A percentile compares a stretch with the other conserved stretches of the same genome.
phyloP scores from a whole-genome alignment of 1,284 basidiomycete species.

The Ganoderma leucocontextum region DNA sequence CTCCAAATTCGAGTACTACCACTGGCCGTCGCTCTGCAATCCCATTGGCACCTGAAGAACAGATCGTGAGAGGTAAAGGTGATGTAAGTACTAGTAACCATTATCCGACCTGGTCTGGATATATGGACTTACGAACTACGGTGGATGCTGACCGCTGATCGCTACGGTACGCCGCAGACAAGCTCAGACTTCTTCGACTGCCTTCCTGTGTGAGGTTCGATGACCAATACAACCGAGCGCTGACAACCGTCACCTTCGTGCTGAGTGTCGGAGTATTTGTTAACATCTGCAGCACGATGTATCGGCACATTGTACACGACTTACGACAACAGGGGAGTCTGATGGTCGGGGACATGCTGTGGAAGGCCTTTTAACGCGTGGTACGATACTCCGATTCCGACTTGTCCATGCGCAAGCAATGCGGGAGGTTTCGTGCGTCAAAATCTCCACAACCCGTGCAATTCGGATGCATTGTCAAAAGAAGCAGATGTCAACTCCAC shows the following conservation, averaged over 20 bases:
- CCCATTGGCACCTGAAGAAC: background rate
- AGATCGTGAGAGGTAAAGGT: background rate
- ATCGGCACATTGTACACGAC: slow-evolving; percentile 3
- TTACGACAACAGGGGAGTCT: background rate
- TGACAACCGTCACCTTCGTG: too few species aligned
- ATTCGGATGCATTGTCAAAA: background rate
- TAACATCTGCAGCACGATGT: background rate
- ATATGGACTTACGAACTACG: background rate
- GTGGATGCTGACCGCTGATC: background rate
- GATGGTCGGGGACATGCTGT: background rate
- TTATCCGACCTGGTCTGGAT: background rate
- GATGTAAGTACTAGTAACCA: background rate
- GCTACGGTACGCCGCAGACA: slow-evolving; percentile 16
- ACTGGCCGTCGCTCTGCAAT: background rate
- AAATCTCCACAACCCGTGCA: background rate
- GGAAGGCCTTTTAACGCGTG: background rate
- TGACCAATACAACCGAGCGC: slow-evolving; percentile 48
- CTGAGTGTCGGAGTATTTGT: background rate
- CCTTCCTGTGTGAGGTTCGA: slow-evolving; percentile 32
- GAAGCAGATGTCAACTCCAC: background rate
- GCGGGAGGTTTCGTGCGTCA: background rate
- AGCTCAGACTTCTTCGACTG: slow-evolving; percentile 35
- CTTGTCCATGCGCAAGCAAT: background rate
- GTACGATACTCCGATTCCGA: slow-evolving; percentile 1
- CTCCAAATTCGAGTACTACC: background rate